phyloP scores from a whole-genome alignment of 192 early-diverging fungal genomes.

The Ambispora gerdemannii region DNA sequence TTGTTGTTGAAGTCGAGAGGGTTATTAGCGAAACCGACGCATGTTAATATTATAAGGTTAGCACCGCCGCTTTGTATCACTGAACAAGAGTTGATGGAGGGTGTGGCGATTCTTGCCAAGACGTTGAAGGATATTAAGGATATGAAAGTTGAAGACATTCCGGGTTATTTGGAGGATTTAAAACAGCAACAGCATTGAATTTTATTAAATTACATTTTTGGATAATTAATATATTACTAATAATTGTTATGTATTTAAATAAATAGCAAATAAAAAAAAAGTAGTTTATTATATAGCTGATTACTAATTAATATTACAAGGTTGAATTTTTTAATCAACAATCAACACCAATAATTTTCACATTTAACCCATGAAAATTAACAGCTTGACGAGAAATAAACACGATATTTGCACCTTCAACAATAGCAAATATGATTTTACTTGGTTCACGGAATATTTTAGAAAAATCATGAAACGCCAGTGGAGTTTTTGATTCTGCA shows the following conservation, averaged over 20 bases:
- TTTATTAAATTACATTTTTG: no score
- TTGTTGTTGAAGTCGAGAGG: conserved; percentile 89
- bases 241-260: no score
- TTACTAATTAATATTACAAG: no score
- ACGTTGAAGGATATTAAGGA: conserved; percentile 70
- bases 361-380: neutral
- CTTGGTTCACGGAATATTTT: neutral
- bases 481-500: neutral
- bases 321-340: no score
- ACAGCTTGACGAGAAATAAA: neutral
- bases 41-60: conserved; percentile 96
- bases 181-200: conserved; percentile 5
- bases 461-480: neutral
- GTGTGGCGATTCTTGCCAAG: conserved; percentile 74
- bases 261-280: no score
- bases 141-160: conserved; percentile 59
- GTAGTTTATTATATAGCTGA: no score
- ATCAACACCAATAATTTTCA: neutral
- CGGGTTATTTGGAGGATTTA: conserved; percentile 39
- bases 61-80: conserved; percentile 94
- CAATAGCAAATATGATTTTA: neutral
- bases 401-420: neutral
- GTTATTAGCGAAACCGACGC: conserved; percentile 96
- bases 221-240: no score
- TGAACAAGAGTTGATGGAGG: conserved; percentile 81